phyloP scores from a whole-genome alignment of 2,329 filamentous ascomycete species.

The Botryotinia globosa region DNA sequence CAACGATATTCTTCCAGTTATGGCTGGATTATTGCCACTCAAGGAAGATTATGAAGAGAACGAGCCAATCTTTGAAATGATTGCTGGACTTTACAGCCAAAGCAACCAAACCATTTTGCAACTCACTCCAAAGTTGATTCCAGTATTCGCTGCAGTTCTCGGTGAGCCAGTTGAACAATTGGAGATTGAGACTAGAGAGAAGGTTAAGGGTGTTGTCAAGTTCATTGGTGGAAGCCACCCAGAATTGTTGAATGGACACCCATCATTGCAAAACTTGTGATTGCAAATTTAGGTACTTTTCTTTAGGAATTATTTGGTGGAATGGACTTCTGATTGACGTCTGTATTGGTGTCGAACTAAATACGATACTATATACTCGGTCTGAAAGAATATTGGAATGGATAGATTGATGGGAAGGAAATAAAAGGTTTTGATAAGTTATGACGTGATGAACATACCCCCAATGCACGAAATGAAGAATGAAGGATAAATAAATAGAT shows the following conservation, averaged over 20 bases:
- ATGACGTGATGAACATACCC: slow-evolving; percentile 17
- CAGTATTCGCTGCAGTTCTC: slow-evolving; percentile 71
- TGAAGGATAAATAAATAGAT: slow-evolving; percentile 7
- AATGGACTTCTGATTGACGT: neutral
- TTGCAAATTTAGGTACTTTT: neutral
- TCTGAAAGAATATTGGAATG: neutral
- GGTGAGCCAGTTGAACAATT: slow-evolving; percentile 72
- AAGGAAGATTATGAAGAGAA: slow-evolving; percentile 97
- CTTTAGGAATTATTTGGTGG: slow-evolving; percentile 8
- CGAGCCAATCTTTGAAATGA: slow-evolving; percentile 85
- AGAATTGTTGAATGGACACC: slow-evolving; percentile 33
- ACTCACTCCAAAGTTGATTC: slow-evolving; percentile 66
- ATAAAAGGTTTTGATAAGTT: slow-evolving; percentile 15
- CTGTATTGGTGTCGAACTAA: neutral
- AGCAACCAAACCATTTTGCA: slow-evolving; percentile 67
- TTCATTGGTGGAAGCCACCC: slow-evolving; percentile 37
- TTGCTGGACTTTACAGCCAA: slow-evolving; percentile 77
- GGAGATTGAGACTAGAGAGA: slow-evolving; percentile 64
- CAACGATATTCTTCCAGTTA: slow-evolving; percentile 73
- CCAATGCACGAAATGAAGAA: slow-evolving; percentile 9
- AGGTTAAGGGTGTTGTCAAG: slow-evolving; percentile 62
- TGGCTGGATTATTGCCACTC: slow-evolving; percentile 77
- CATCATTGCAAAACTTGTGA: slow-evolving; percentile 25
- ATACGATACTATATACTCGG: neutral
- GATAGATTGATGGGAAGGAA: slow-evolving; percentile 5